Conservation (phyloP, 768 basidiomycete species). For the Boletus fagicola region DNA sequence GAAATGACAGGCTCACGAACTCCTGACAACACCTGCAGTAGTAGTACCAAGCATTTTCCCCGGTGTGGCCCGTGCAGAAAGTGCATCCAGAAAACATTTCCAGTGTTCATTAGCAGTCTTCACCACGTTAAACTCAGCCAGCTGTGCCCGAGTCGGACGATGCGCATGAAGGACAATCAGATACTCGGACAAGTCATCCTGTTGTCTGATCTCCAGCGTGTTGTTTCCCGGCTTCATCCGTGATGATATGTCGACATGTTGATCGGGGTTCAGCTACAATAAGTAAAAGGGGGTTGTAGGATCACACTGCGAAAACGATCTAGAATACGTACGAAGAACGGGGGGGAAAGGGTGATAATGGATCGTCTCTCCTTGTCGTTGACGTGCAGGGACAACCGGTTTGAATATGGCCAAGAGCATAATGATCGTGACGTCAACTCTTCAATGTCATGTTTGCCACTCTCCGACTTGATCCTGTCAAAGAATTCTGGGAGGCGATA, state of each 20-base stretch:
- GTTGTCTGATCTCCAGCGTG: slow-evolving; percentile 42
- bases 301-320: not conserved
- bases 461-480: slow-evolving; percentile 14
- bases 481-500: slow-evolving; percentile 36
- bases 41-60: not conserved
- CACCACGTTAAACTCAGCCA: slow-evolving; percentile 27
- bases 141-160: slow-evolving; percentile 46
- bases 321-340: slow-evolving; percentile 36
- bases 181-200: slow-evolving; percentile 43
- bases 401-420: slow-evolving; percentile 45
- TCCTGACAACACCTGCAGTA: not conserved
- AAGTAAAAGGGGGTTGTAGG: not conserved
- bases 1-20: not conserved
- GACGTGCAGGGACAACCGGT: slow-evolving; percentile 17
- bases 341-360: slow-evolving; percentile 26
- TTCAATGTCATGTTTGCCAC: slow-evolving; percentile 15
- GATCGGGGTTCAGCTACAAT: slow-evolving; percentile 45
- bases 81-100: slow-evolving; percentile 14
- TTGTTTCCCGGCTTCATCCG: slow-evolving; percentile 44
- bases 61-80: slow-evolving; percentile 13
- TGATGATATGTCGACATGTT: slow-evolving; percentile 50
- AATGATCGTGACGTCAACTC: slow-evolving; percentile 26
- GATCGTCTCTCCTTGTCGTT: slow-evolving; percentile 7
- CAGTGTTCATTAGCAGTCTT: slow-evolving; percentile 20
- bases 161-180: slow-evolving; percentile 49